Percentiles rank a stretch among this genome's conserved stretches.
Evolutionary conservation across 495 filamentous ascomycete species (phyloP).

Genomic region (Staphylotrichum longicolle): DNA sequence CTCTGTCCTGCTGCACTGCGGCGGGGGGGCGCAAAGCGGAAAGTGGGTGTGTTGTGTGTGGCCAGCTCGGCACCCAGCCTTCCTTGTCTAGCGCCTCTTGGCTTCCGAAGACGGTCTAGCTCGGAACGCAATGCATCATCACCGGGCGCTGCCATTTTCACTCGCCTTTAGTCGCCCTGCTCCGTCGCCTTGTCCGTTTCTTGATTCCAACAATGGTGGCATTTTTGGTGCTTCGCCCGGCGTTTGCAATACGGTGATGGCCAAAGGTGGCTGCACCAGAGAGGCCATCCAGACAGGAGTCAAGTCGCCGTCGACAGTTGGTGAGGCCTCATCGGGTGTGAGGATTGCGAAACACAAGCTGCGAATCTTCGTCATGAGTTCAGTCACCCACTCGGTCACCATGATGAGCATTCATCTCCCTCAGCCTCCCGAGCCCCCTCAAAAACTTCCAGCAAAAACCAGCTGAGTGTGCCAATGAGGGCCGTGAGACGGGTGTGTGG

Average conservation of each 20-base stretch:
- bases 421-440: not conserved
- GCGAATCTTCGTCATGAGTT: not conserved
- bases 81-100: slow-evolving; percentile 31
- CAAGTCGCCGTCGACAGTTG: too few species aligned
- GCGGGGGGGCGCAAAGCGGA: slow-evolving; percentile 25
- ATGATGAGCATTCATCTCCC: not conserved
- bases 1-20: slow-evolving; percentile 25
- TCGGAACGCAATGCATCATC: slow-evolving; percentile 24
- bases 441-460: not conserved
- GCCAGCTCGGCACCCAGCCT: slow-evolving; percentile 29
- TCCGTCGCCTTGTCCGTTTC: too few species aligned
- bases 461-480: not conserved
- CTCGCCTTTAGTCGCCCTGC: too few species aligned
- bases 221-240: too few species aligned
- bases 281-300: too few species aligned
- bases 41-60: slow-evolving; percentile 26
- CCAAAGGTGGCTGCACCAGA: too few species aligned
- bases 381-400: not conserved
- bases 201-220: too few species aligned
- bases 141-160: not conserved
- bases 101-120: slow-evolving; percentile 25
- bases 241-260: too few species aligned
- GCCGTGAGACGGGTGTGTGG: not conserved
- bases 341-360: not conserved
- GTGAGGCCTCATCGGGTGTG: slow-evolving; percentile 1